Evolutionary conservation across 768 basidiomycete species (phyloP).

Genomic region (Epithele typhae): DNA sequence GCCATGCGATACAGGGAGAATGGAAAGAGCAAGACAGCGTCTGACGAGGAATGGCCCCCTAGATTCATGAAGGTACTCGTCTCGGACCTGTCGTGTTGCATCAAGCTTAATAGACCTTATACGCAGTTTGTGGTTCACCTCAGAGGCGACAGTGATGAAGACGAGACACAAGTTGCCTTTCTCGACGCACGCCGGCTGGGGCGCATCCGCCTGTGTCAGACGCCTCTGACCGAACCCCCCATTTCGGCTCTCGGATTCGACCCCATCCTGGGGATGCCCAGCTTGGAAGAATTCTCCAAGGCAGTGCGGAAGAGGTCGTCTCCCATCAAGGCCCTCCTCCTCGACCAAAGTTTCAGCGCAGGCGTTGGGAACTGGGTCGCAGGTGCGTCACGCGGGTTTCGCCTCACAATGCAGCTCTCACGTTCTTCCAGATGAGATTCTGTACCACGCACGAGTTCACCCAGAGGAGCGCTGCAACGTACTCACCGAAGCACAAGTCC

Average conservation of each 20-base stretch:
- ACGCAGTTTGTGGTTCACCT: constrained; percentile 62
- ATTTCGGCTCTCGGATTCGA: constrained; percentile 75
- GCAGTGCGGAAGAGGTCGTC: constrained; percentile 51
- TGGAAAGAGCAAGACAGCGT: constrained; percentile 29
- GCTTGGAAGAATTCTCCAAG: constrained; percentile 44
- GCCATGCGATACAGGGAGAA: constrained; percentile 47
- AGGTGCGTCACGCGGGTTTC: constrained; percentile 33
- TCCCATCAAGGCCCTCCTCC: constrained; percentile 69
- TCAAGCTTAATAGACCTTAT: not conserved
- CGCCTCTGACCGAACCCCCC: constrained; percentile 60
- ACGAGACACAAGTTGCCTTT: constrained; percentile 57
- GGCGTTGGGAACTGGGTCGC: constrained; percentile 85
- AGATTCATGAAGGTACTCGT: constrained; percentile 54
- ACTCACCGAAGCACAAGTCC: constrained; percentile 45
- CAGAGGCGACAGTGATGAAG: constrained; percentile 31
- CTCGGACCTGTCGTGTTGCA: not conserved
- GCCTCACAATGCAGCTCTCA: no score
- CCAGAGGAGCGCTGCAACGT: constrained; percentile 64
- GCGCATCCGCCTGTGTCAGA: constrained; percentile 57
- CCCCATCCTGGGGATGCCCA: constrained; percentile 66
- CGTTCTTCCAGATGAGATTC: constrained; percentile 66
- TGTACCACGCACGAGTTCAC: constrained; percentile 71
- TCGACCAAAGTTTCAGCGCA: constrained; percentile 77
- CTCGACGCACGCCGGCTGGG: constrained; percentile 68
- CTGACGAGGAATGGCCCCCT: constrained; percentile 56